phyloP scores from a whole-genome alignment of 208 protist genomes.

The Lotmaria passim region DNA sequence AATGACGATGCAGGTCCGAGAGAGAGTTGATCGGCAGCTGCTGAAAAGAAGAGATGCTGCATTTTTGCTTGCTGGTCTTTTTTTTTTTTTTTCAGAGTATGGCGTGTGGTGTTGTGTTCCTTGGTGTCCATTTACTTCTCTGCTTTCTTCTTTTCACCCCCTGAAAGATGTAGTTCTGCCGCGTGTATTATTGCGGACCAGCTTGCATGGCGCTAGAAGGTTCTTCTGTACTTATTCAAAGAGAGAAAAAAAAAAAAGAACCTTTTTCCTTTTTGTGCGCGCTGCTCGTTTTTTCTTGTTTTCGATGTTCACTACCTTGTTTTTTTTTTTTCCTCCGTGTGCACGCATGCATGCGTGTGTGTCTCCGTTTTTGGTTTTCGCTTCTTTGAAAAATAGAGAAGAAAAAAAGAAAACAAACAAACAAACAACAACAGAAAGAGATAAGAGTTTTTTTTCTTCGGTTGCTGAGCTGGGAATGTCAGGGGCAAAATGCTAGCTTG shows the following conservation, averaged over 20 bases:
- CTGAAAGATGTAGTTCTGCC: too few relatives aligned
- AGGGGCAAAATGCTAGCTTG: too few relatives aligned
- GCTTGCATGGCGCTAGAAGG: too few relatives aligned
- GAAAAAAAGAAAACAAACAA: conserved; percentile 3
- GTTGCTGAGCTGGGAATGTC: too few relatives aligned
- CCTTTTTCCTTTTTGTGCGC: not conserved
- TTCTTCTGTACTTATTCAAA: too few relatives aligned
- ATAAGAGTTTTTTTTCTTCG: conserved; percentile 8
- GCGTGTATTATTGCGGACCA: too few relatives aligned
- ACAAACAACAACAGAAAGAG: not conserved
- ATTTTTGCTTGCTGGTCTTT: not conserved
- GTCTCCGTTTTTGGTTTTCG: conserved; percentile 4
- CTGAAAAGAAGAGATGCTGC: not conserved
- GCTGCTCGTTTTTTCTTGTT: conserved; percentile 8
- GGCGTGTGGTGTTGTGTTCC: too few relatives aligned
- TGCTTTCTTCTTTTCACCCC: too few relatives aligned
- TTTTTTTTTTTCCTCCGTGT: conserved; percentile 1
- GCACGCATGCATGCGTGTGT: not conserved
- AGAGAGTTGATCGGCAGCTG: not conserved
- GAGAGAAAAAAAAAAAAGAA: too few relatives aligned
- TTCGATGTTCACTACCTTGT: conserved; percentile 6
- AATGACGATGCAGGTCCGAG: not conserved
- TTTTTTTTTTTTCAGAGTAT: too few relatives aligned
- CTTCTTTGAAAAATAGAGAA: not conserved
- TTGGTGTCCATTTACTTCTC: too few relatives aligned